These are phyloP conservation scores for Mrakia gelida DNA, from an alignment of 768 basidiomycete genomes.

Conservation along the genomic window DNA sequence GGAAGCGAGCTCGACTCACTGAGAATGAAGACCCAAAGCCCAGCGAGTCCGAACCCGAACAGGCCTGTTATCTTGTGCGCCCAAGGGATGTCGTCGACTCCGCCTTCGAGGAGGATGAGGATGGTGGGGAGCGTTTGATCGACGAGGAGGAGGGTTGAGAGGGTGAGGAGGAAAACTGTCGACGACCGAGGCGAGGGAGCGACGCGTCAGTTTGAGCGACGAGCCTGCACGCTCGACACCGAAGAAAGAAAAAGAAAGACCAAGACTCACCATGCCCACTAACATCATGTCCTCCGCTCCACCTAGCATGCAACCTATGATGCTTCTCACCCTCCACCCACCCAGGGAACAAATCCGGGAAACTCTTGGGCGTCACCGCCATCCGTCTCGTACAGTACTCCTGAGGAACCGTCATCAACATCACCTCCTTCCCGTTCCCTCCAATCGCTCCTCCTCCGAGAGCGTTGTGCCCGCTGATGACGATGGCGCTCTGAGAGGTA, in stretches of 20 bases:
- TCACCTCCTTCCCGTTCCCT: neutral
- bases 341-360: constrained; percentile 16
- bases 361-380: constrained; percentile 5
- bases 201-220: neutral
- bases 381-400: constrained; percentile 13
- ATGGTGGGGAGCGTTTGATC: constrained; percentile 24
- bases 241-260: neutral
- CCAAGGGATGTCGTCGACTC: neutral
- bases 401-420: constrained; percentile 17
- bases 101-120: neutral
- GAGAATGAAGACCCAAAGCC: constrained; percentile 30
- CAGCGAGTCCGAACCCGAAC: neutral
- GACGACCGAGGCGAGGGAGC: too few relatives aligned
- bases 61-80: constrained; percentile 19
- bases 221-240: neutral
- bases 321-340: neutral
- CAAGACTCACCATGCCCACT: constrained; percentile 9
- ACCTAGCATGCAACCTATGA: constrained; percentile 22
- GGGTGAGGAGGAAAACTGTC: constrained; percentile 29
- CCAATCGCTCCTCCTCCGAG: neutral
- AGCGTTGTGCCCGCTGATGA: constrained; percentile 3
- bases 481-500: constrained; percentile 3
- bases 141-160: constrained; percentile 26
- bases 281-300: constrained; percentile 32
- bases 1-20: constrained; percentile 6